phyloP scores from a whole-genome alignment of 495 filamentous ascomycete genomes.

The Neurospora hispaniola region DNA sequence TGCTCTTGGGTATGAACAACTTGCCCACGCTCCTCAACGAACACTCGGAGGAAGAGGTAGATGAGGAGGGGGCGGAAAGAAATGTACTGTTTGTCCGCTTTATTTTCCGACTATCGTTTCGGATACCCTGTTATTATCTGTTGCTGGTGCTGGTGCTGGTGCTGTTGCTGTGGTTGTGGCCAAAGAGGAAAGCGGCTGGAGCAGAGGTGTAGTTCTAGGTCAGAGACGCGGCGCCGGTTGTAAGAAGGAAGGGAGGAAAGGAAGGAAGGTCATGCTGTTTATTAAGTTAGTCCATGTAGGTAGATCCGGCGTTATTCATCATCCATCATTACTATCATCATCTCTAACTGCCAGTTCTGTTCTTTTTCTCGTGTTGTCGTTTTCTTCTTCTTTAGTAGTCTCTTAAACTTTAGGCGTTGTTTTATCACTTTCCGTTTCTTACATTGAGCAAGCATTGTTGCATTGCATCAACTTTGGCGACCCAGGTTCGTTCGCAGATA shows the following conservation, averaged over 20 bases:
- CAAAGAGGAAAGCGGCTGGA: neutral
- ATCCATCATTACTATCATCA: neutral
- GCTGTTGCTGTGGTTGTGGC: neutral
- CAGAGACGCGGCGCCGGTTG: neutral
- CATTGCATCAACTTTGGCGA: conserved; percentile 8
- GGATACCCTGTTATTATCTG: neutral
- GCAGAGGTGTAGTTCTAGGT: neutral
- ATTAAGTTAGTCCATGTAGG: neutral
- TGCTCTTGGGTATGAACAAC: neutral
- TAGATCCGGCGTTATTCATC: neutral
- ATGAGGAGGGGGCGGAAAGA: neutral
- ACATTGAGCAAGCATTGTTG: conserved; percentile 5
- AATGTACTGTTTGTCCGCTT: neutral
- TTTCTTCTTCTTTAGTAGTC: conserved; percentile 2
- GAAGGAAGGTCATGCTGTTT: neutral
- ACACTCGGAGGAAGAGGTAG: neutral
- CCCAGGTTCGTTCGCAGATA: conserved; percentile 11
- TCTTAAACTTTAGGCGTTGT: conserved; percentile 3
- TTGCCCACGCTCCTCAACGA: neutral
- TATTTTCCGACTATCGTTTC: neutral
- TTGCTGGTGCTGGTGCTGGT: neutral
- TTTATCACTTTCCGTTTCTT: conserved; percentile 1
- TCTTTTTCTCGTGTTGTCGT: neutral
- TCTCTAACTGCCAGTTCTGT: neutral
- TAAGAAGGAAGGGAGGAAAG: neutral